Percentiles rank a stretch among this genome's conserved stretches.
Conservation (phyloP, 1,284 basidiomycete species). For the Puccinia triticina region DNA sequence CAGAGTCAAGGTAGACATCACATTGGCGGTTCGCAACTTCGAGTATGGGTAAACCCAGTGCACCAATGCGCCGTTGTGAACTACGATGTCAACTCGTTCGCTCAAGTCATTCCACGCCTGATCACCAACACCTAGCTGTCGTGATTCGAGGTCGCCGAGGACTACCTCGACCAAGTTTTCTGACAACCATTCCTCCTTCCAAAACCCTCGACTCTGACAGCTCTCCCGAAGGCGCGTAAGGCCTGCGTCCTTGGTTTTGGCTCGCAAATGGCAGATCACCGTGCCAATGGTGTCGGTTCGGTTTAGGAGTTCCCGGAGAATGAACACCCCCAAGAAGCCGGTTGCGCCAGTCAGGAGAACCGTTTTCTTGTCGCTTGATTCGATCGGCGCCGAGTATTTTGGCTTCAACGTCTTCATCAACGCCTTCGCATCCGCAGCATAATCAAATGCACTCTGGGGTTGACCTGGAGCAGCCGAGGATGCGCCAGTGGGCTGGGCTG, state of each 20-base stretch:
- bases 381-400: constrained; percentile 67
- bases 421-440: constrained; percentile 76
- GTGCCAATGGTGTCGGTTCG: constrained; percentile 71
- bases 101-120: constrained; percentile 72
- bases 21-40: constrained; percentile 87
- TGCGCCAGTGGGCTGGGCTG: neutral
- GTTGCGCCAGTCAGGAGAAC: constrained; percentile 96
- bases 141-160: constrained; percentile 80
- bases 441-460: constrained; percentile 63
- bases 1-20: constrained; percentile 81
- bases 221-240: constrained; percentile 74
- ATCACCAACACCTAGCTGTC: constrained; percentile 74
- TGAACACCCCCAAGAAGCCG: constrained; percentile 93
- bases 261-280: constrained; percentile 89
- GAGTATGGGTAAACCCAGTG: constrained; percentile 99
- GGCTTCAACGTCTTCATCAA: constrained; percentile 69
- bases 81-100: constrained; percentile 76
- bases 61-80: constrained; percentile 97
- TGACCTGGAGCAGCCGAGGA: constrained; percentile 56
- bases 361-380: constrained; percentile 68
- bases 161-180: constrained; percentile 77
- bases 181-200: constrained; percentile 84
- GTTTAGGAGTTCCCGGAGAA: constrained; percentile 78
- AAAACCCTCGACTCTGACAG: constrained; percentile 82
- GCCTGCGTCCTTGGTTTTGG: constrained; percentile 69